Base-by-base conservation (phyloP, 2,329 filamentous ascomycete species). In the Aspergillus japonicus region DNA sequence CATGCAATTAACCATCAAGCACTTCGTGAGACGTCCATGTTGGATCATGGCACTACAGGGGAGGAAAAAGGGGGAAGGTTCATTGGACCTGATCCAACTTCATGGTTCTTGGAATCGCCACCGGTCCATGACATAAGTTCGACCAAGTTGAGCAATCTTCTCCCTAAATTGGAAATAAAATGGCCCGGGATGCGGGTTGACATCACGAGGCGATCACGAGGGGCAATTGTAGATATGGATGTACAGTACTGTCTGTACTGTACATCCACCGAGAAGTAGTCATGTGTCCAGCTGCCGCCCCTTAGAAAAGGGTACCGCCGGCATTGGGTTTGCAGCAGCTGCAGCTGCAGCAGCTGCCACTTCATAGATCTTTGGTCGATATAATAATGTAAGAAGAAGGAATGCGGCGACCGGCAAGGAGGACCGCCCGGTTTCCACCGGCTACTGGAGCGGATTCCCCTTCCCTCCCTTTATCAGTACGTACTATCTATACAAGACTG, bases 401-500 rank as follows among this genome's bases (percentile, higher is more conserved):
- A 29, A 35, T 35, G 33, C 33, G 33, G 33, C 33, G 16, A 44
- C 39, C 39, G 39, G 39, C 39, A 44, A 29, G 39, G 14, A 47
- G 6, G 39, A 42, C 52, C 24, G 52, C 39, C 52, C 52, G 66
- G 64, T 69, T 69, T 66, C 66, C 68, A 69, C 68, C 68, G 68
- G 68, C 48, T 54, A 42, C 39, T 21, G 42, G 19, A 39, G 26
- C 50, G 50, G 33, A 35, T 12, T 29, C 7, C 26, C 26, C 26
- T 8, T 29, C 7, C 26, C 26, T 21, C 21, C 21, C 21, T 16
- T 19, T 44, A 19, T 44, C 39, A 19, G 16, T 44, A 35, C 14
- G 16, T 19, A 35, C 14, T 44, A 44, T 44, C 39, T 44, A 44
- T 44, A 19, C 14, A 44, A 14, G 12, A 19, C 14, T 7, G 16